These are phyloP conservation scores for Anisodus acutangulus DNA, from an alignment of 257 asterid genomes.

Conservation along the genomic window DNA sequence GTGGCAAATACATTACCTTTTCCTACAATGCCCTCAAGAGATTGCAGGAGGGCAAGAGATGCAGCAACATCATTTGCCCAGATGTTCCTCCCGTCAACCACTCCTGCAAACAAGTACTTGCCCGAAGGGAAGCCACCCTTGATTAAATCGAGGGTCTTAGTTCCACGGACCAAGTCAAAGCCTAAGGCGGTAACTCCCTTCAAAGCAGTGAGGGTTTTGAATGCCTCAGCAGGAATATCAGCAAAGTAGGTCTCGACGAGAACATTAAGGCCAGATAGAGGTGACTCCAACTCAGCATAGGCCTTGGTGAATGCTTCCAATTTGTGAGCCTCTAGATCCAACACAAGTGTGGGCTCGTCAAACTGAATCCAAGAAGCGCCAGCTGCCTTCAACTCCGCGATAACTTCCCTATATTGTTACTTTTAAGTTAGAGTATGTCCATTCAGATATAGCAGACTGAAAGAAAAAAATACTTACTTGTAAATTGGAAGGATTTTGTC, in stretches of 20 bases:
- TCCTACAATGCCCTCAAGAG: conserved; percentile 87
- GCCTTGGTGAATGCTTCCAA: conserved; percentile 57
- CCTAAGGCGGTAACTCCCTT: conserved; percentile 57
- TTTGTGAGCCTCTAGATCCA: conserved; percentile 58
- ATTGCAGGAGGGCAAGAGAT: conserved; percentile 62
- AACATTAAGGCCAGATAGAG: conserved; percentile 57
- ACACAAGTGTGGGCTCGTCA: conserved; percentile 58
- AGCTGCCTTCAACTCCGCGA: conserved; percentile 53
- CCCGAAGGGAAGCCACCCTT: conserved; percentile 86
- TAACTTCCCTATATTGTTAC: conserved; percentile 46
- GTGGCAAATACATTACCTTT: conserved; percentile 55
- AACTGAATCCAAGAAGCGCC: conserved; percentile 58
- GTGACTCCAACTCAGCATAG: conserved; percentile 47
- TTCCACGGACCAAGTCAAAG: conserved; percentile 76
- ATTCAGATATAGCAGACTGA: background rate
- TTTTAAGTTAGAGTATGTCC: conserved; percentile 16
- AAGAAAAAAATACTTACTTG: conserved; percentile 36
- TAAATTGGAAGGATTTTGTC: conserved; percentile 60
- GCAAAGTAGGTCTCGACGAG: conserved; percentile 59
- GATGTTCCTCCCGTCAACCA: conserved; percentile 97
- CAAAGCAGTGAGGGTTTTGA: conserved; percentile 55
- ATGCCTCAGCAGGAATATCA: conserved; percentile 58
- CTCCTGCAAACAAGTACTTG: conserved; percentile 92
- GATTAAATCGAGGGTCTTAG: conserved; percentile 74
- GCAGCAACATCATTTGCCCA: conserved; percentile 93